A percentile compares a stretch with the other conserved stretches of the same genome.
Evolutionary conservation across 495 filamentous ascomycete species (phyloP).

Genomic region (Podospora sp.): DNA sequence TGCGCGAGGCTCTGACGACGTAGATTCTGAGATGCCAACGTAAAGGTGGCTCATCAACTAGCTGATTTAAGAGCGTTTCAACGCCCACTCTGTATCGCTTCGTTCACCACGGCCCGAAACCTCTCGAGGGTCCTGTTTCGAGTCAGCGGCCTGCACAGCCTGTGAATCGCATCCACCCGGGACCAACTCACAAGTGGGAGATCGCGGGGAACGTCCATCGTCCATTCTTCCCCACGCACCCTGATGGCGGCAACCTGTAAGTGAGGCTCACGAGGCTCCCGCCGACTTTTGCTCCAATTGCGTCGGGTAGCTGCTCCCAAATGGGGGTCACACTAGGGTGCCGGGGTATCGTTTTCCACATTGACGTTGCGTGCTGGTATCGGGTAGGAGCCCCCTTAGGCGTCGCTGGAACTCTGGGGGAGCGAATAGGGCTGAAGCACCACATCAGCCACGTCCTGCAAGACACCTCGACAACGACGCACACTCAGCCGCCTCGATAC

Average conservation of each 20-base stretch:
- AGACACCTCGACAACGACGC: not conserved
- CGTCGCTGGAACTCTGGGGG: not conserved
- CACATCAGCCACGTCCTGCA: not conserved
- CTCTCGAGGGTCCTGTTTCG: not conserved
- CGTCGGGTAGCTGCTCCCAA: not conserved
- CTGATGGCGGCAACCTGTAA: not conserved
- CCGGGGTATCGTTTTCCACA: not conserved
- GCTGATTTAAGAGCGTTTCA: not conserved
- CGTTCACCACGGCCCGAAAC: not conserved
- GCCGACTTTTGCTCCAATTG: not conserved
- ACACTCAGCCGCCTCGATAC: constrained; percentile 7
- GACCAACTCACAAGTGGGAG: not conserved
- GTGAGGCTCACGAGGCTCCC: constrained; percentile 12
- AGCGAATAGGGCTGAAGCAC: constrained; percentile 17
- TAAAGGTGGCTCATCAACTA: constrained; percentile 3
- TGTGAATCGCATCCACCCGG: not conserved
- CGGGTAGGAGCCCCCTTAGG: not conserved
- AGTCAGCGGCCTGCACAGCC: not conserved
- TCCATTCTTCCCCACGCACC: not conserved
- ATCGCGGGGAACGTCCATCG: not conserved
- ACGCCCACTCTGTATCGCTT: not conserved
- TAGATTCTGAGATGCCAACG: not conserved
- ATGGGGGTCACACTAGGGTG: constrained; percentile 10
- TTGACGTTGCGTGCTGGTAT: not conserved
- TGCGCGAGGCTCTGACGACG: constrained; percentile 10